phyloP scores from a whole-genome alignment of 2,329 filamentous ascomycete genomes.

The Colletotrichum siamense region DNA sequence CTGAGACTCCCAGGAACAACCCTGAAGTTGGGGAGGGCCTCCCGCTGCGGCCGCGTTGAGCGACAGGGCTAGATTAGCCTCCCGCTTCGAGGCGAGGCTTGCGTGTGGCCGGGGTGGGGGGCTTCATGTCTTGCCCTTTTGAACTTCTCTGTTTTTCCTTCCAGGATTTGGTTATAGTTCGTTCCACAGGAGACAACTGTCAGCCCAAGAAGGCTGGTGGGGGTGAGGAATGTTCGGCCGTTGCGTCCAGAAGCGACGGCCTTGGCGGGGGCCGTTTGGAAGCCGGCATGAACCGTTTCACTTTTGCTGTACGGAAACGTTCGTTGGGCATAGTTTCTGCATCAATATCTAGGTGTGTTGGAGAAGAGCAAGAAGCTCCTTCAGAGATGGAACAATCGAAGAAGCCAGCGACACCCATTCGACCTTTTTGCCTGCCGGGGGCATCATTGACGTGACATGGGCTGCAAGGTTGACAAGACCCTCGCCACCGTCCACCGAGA shows the following conservation, averaged over 20 bases:
- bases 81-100: constrained; percentile 13
- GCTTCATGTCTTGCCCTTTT: background rate
- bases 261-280: background rate
- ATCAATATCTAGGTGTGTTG: background rate
- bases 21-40: background rate
- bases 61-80: constrained; percentile 1
- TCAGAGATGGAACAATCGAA: background rate
- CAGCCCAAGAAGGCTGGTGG: constrained; percentile 20
- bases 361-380: background rate
- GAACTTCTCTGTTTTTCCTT: background rate
- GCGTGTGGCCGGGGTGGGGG: constrained; percentile 42
- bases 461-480: constrained; percentile 3
- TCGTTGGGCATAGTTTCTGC: background rate
- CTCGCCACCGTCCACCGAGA: background rate
- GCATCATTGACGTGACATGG: constrained; percentile 2
- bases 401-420: background rate
- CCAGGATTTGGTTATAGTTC: constrained; percentile 33
- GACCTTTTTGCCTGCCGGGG: background rate
- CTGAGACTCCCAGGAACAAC: background rate
- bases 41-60: background rate
- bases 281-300: background rate
- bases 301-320: background rate
- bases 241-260: background rate
- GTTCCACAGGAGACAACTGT: constrained; percentile 42
- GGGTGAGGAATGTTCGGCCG: background rate